Percentiles rank a stretch among this genome's conserved stretches.
Evolutionary conservation across 106 monocot genomes (phyloP).

Genomic region (Acorus calamus): DNA sequence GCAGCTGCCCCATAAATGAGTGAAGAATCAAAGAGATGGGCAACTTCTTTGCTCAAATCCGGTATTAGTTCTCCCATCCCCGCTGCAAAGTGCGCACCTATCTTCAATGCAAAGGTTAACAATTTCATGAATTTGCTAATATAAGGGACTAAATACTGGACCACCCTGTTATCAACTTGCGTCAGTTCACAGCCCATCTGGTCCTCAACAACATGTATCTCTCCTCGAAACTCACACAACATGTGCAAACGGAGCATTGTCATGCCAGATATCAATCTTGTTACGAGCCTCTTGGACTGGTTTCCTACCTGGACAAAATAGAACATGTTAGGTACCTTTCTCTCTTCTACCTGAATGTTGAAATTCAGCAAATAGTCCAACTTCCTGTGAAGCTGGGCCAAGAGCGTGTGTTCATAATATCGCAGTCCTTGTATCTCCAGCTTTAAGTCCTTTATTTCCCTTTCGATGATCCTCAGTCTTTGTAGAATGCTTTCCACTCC

Average conservation of each 20-base stretch:
- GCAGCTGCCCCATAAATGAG: conserved; percentile 33
- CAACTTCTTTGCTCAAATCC: conserved; percentile 57
- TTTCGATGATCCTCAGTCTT: conserved; percentile 47
- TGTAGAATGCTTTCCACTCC: conserved; percentile 56
- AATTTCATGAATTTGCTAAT: conserved; percentile 64
- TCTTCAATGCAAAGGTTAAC: conserved; percentile 68
- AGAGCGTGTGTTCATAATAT: conserved; percentile 50
- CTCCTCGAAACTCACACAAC: conserved; percentile 53
- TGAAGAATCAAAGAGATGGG: conserved; percentile 47
- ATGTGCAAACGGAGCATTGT: conserved; percentile 51
- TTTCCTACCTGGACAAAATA: conserved; percentile 47
- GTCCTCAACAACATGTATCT: conserved; percentile 66
- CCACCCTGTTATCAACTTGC: conserved; percentile 52
- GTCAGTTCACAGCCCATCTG: conserved; percentile 62
- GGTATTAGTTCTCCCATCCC: conserved; percentile 77
- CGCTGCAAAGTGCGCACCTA: conserved; percentile 64
- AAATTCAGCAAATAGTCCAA: conserved; percentile 57
- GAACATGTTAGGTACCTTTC: conserved; percentile 56
- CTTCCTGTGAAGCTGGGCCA: conserved; percentile 56
- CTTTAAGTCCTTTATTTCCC: conserved; percentile 64
- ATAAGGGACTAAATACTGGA: conserved; percentile 51
- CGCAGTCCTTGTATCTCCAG: conserved; percentile 51
- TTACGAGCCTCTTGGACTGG: conserved; percentile 40
- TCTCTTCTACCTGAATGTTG: conserved; percentile 61
- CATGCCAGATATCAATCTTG: conserved; percentile 64